phyloP scores from a whole-genome alignment of 331 rosid genomes.

The Prunus yedoensis region DNA sequence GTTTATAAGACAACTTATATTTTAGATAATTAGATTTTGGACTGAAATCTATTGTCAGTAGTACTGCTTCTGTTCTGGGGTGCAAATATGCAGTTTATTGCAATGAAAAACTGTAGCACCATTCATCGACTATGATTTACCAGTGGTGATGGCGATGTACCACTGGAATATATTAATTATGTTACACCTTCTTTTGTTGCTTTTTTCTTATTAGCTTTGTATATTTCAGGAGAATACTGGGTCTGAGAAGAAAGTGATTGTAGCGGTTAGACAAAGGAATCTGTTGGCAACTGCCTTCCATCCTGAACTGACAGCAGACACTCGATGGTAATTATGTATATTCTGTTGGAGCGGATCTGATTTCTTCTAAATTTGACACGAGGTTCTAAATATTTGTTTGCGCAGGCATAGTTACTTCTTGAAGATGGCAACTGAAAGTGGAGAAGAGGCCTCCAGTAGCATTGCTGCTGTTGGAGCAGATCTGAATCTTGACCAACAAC shows the following conservation, averaged over 20 bases:
- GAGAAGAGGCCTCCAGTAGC: slow-evolving; percentile 65
- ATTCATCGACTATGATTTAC: neutral
- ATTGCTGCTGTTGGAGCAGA: slow-evolving; percentile 32
- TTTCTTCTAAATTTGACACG: slow-evolving; percentile 1
- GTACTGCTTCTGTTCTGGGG: neutral
- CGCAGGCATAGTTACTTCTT: slow-evolving; percentile 96
- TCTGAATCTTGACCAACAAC: slow-evolving; percentile 20
- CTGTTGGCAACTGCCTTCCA: slow-evolving; percentile 89
- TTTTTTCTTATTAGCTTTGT: slow-evolving; percentile 10
- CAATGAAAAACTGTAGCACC: neutral
- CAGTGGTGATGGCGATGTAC: neutral
- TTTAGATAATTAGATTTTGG: neutral
- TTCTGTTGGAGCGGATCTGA: neutral
- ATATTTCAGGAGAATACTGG: slow-evolving; percentile 52
- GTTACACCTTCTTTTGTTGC: neutral
- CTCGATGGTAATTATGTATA: slow-evolving; percentile 64
- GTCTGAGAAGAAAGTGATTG: slow-evolving; percentile 63
- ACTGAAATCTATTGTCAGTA: neutral
- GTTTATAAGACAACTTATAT: neutral
- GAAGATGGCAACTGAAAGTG: slow-evolving; percentile 56
- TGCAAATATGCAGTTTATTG: slow-evolving; percentile 1
- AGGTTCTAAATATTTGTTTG: slow-evolving; percentile 21
- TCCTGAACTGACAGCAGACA: slow-evolving; percentile 94
- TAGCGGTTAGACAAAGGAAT: slow-evolving; percentile 89
- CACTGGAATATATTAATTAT: neutral